These are phyloP conservation scores for Cotoneaster glaucophyllus DNA, from an alignment of 306 rosid genomes.

Conservation along the genomic window DNA sequence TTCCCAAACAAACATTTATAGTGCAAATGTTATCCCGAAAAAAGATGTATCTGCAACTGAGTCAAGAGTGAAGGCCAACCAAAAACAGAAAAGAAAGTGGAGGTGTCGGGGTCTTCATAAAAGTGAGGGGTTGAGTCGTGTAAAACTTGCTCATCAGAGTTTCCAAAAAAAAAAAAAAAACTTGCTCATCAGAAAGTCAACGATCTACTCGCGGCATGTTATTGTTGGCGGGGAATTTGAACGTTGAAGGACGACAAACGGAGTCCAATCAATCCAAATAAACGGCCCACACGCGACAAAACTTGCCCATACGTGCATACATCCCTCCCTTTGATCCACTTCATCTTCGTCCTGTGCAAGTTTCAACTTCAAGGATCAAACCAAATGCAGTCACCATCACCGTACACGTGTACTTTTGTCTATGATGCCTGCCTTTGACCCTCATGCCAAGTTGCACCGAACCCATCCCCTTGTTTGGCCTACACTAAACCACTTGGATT, in stretches of 20 bases:
- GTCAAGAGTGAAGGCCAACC: neutral
- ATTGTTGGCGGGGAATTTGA: neutral
- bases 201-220: neutral
- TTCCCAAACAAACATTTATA: no score
- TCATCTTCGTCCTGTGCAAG: neutral
- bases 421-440: neutral
- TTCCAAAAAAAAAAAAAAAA: no score
- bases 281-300: neutral
- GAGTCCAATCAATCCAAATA: neutral
- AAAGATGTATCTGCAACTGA: neutral
- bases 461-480: neutral
- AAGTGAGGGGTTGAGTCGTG: neutral
- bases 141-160: no score
- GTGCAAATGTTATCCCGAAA: neutral
- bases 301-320: neutral
- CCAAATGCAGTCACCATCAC: neutral
- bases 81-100: neutral
- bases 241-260: neutral
- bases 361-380: neutral
- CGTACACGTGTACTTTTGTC: neutral
- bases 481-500: no score
- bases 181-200: neutral
- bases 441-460: neutral
- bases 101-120: neutral
- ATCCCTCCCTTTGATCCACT: neutral